These are phyloP conservation scores for Nevesoporus exiguus DNA, from an alignment of 768 basidiomycete species.

Conservation along the genomic window DNA sequence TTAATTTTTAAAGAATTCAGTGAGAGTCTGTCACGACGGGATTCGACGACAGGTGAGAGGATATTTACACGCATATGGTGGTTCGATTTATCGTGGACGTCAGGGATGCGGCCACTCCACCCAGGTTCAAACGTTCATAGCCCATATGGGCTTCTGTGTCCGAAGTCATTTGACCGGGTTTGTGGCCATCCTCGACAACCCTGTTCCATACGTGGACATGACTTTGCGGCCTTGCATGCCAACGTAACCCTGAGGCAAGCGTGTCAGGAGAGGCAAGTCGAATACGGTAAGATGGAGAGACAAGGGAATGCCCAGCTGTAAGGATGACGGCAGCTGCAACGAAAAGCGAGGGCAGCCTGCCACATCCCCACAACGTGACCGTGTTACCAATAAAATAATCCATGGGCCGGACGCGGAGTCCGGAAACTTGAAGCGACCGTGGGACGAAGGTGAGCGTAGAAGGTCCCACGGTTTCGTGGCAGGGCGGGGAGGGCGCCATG, in stretches of 20 bases:
- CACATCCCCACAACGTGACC: slow-evolving; percentile 12
- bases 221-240: slow-evolving; percentile 15
- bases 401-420: background rate
- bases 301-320: background rate
- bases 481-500: background rate
- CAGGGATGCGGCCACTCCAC: slow-evolving; percentile 2
- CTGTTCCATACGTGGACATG: slow-evolving; percentile 11
- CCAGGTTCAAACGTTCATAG: background rate
- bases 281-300: slow-evolving; percentile 13
- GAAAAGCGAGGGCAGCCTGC: slow-evolving; percentile 5
- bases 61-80: slow-evolving; percentile 9
- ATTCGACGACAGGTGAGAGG: slow-evolving; percentile 11
- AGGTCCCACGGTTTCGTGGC: slow-evolving; percentile 1
- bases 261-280: slow-evolving; percentile 6
- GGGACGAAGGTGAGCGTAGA: background rate
- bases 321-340: slow-evolving; percentile 18
- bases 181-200: slow-evolving; percentile 5
- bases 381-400: slow-evolving; percentile 5
- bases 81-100: background rate
- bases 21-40: slow-evolving; percentile 2
- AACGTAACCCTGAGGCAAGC: slow-evolving; percentile 3
- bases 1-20: background rate
- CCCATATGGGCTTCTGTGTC: background rate
- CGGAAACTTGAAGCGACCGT: background rate
- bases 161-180: slow-evolving; percentile 5